These are phyloP conservation scores for Xylaria sp. DNA, from an alignment of 2,329 filamentous ascomycete species.

Conservation along the genomic window DNA sequence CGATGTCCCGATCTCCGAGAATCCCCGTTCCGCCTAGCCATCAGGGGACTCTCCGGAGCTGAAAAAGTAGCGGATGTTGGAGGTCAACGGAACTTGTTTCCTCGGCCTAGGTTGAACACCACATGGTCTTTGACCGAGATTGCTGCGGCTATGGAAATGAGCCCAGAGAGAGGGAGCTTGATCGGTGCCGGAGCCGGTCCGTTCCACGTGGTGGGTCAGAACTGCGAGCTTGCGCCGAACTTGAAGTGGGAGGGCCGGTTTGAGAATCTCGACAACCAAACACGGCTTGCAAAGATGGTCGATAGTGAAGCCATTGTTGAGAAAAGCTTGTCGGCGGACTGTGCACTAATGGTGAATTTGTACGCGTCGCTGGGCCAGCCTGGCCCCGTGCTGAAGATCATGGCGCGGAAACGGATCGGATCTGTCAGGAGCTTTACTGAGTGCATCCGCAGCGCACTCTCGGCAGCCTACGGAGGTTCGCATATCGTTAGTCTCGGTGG, in stretches of 20 bases:
- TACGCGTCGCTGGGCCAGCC: not conserved
- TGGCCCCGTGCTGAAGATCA: not conserved
- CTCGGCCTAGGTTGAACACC: not conserved
- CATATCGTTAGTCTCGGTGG: not conserved
- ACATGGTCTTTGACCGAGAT: not conserved
- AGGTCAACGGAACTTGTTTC: not conserved
- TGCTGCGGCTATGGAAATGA: not conserved
- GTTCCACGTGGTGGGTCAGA: not conserved
- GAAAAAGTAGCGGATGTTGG: not conserved
- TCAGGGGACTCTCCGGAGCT: not conserved
- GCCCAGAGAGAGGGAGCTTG: not conserved
- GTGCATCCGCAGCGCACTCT: not conserved
- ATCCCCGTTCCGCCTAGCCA: not conserved
- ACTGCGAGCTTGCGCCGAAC: not conserved
- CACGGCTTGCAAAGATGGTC: not conserved
- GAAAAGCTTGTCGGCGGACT: not conserved
- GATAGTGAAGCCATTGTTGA: not conserved
- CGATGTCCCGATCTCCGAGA: not conserved
- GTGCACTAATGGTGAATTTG: not conserved
- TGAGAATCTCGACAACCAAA: not conserved
- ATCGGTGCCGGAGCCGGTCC: not conserved
- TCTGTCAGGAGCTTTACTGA: not conserved
- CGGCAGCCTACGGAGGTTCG: not conserved
- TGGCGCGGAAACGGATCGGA: not conserved
- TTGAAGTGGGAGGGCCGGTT: not conserved